These are phyloP conservation scores for Candida anglica DNA, from an alignment of 805 yeast genomes.

Conservation along the genomic window DNA sequence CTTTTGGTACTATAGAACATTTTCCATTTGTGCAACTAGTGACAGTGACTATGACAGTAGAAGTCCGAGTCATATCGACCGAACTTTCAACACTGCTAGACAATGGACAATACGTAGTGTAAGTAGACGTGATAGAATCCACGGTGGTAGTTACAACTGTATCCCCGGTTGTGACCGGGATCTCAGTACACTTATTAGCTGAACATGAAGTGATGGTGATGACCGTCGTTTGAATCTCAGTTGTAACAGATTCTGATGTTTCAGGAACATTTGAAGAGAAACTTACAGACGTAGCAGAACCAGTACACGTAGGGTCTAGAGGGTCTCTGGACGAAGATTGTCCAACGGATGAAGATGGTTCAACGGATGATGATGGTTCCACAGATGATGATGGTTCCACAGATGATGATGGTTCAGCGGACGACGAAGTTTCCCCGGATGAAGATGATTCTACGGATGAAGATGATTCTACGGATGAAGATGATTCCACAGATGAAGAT, in stretches of 20 bases:
- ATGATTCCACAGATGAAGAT: no score
- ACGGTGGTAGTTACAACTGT: constrained; percentile 16
- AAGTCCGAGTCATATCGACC: constrained; percentile 12
- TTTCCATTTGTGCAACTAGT: constrained; percentile 31
- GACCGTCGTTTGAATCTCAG: constrained; percentile 21
- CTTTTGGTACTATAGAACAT: constrained; percentile 22
- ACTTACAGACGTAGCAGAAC: not conserved
- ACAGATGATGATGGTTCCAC: constrained; percentile 13
- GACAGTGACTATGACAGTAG: constrained; percentile 26
- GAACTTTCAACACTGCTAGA: constrained; percentile 9
- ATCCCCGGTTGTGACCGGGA: constrained; percentile 24
- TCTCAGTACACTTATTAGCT: constrained; percentile 16
- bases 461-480: constrained; percentile 10
- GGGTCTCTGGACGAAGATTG: no score
- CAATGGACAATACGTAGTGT: constrained; percentile 18
- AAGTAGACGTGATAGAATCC: constrained; percentile 20
- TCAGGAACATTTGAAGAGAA: not conserved
- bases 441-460: constrained; percentile 11
- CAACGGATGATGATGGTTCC: no score
- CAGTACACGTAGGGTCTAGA: not conserved
- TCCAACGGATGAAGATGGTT: no score
- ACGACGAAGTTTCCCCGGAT: not conserved
- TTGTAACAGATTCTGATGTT: constrained; percentile 10
- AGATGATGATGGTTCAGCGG: constrained; percentile 16
- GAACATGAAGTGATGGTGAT: no score